Evolutionary conservation across 2,329 filamentous ascomycete species (phyloP), one percentile per base, ranked within the genome.

Genomic region (Ophiostoma sp.): DNA sequence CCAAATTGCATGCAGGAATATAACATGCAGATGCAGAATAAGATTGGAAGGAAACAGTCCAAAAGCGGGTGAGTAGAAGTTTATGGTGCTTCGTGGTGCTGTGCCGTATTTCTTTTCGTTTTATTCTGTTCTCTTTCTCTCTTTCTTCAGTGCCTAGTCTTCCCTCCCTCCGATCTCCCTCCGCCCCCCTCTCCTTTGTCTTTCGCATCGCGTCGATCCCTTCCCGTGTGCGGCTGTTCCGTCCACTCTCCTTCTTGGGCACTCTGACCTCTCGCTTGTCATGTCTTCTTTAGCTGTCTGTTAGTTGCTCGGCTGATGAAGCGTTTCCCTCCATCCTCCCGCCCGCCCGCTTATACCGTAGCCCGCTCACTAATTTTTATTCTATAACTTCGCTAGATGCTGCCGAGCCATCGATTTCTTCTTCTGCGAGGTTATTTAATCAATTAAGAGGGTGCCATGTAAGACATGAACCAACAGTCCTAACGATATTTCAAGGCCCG

Each of bases 1-100:
- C 63, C 63, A 48, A 66, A 66, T 66, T 66, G 39, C 63, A 42
- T 64, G 63, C 63, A 45, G n/a, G 17, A 45, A 33, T 45, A 66
- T 48, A 45, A 31, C 59, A 11, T 64, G 59, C 59, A 64, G 33
- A 64, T 42, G 59, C 59, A 63, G 59, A 33, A 39, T 42, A 39
- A 39, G 19, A 63, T 39, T 63, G 59, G 59, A 64, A 39, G 50
- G 28, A 55, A 55, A 15, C 33, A 15, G 36, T 42, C 33, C 59
- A 64, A 64, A 64, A 15, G 59, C 59, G 33, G 33, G 59, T 42
- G 59, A 19, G 8, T 19, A 36, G 57, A 36, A n/a, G 55, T n/a
- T 71, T 25, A 12, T 48, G n/a, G n/a, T n/a, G n/a, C n/a, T n/a
- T 28, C 45, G 55, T 25, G 12, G 19, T 71, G 12, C 61, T 71